Evolutionary conservation across 306 rosid genomes (phyloP), one percentile per base, ranked within the genome.

Genomic region (Notholithocarpus densiflorus): DNA sequence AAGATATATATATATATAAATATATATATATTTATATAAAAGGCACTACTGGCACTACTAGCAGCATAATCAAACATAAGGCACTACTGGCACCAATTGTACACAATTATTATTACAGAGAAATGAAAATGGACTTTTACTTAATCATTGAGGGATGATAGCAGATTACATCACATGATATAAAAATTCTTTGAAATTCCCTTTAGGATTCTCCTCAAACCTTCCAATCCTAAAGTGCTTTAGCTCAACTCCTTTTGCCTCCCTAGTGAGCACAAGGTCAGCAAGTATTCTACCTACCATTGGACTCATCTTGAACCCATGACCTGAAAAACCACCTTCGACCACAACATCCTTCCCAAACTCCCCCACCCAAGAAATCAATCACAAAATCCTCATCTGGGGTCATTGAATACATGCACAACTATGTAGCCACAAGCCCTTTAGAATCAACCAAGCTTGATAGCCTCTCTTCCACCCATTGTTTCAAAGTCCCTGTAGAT

Each of bases 231-330:
- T 88, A 5, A 95, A 95, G 17, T 82, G 78, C 52, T 80, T 83
- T 19, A 95, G 48, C 71, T 91, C 94, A 78, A 86, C 86, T 45
- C 93, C 91, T 31, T 84, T 71, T 0, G 97, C 73, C 23, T 65
- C 87, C 64, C 97, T 93, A 1, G 55, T 77, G n/a, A 81, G 62
- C 24, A 65, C 96, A 53, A 93, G 87, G 27, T 89, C 90, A 1
- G 85, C 83, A 84, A 93, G 51, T 2, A 88, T 79, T 87, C 86
- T 75, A 21, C 97, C 98, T 59, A 95, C 76, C 17, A 76, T 89
- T 5, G 98, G 98, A 24, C 90, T 85, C 96, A 95, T 87, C 92
- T 95, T 95, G 79, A 95, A 92, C 26, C 98, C 99, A 14, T 93
- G 97, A 68, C 99, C 97, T 0, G 97, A 95, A 81, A 93, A 95